phyloP scores from a whole-genome alignment of 2,329 filamentous ascomycete species.

The Macrophomina pseudophaseolina region DNA sequence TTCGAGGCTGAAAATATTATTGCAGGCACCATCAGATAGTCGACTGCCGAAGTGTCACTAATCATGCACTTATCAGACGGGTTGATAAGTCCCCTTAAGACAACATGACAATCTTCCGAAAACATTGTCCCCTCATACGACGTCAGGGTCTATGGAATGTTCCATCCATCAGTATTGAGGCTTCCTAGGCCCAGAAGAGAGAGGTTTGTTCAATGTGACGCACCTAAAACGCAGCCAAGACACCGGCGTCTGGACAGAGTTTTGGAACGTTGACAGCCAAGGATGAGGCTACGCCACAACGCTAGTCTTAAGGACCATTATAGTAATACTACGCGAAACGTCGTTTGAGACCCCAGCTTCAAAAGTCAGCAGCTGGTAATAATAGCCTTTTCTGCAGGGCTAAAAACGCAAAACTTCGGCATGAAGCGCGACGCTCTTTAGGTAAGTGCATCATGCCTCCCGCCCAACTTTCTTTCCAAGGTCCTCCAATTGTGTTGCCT shows the following conservation, averaged over 20 bases:
- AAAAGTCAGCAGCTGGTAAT: background rate
- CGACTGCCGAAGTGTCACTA: no score
- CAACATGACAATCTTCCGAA: background rate
- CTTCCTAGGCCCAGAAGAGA: background rate
- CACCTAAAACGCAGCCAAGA: conserved; percentile 8
- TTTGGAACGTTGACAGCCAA: conserved; percentile 7
- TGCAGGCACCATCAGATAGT: background rate
- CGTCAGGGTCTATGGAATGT: background rate
- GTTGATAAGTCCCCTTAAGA: background rate
- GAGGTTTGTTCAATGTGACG: background rate
- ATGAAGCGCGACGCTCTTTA: background rate
- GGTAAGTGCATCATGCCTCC: background rate
- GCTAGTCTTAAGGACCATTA: background rate
- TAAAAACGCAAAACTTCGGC: background rate
- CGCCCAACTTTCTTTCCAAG: background rate
- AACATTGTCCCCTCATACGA: background rate
- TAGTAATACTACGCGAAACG: background rate
- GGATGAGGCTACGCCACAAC: background rate
- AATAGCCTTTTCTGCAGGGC: background rate
- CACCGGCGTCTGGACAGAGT: conserved; percentile 12
- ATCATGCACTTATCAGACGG: no score
- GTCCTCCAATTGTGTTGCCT: background rate
- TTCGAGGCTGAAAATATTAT: background rate
- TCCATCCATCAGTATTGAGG: background rate
- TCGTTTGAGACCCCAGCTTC: background rate